Evolutionary conservation across 352 stramenopile species (phyloP).

Genomic region (Phytophthora cryptogea): DNA sequence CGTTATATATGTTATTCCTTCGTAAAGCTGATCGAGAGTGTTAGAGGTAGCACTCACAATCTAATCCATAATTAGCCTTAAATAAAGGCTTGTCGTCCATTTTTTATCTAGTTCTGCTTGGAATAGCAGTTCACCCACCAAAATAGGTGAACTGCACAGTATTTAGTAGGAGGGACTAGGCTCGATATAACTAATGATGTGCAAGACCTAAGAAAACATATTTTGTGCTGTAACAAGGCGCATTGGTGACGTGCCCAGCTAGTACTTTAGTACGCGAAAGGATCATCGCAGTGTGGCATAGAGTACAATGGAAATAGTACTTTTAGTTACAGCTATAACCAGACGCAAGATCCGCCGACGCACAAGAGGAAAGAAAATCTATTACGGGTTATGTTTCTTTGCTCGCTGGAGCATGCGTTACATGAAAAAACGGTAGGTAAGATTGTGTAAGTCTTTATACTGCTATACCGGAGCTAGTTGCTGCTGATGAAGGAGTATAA

Average conservation of each 20-base stretch:
- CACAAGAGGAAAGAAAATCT: constrained; percentile 1
- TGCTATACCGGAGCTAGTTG: neutral
- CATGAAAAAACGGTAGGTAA: neutral
- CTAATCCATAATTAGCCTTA: too few relatives aligned
- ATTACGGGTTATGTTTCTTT: constrained; percentile 5
- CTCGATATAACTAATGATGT: constrained; percentile 7
- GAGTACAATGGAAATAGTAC: constrained; percentile 3
- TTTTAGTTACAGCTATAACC: too few relatives aligned
- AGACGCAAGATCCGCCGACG: constrained; percentile 3
- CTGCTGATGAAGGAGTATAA: constrained; percentile 3
- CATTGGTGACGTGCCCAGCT: neutral
- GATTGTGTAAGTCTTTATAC: constrained; percentile 4
- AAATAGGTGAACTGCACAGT: too few relatives aligned
- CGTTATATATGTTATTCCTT: too few relatives aligned
- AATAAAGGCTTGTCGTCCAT: too few relatives aligned
- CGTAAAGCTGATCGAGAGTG: too few relatives aligned
- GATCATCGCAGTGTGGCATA: constrained; percentile 10
- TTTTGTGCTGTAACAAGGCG: constrained; percentile 10
- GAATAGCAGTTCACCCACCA: too few relatives aligned
- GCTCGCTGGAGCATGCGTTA: constrained; percentile 12
- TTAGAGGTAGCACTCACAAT: too few relatives aligned
- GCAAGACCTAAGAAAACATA: constrained; percentile 6
- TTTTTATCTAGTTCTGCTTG: too few relatives aligned
- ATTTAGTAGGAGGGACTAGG: constrained; percentile 7
- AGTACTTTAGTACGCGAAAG: constrained; percentile 11